Evolutionary conservation across 495 filamentous ascomycete genomes (phyloP).

Genomic region (Trichoderma reesei): DNA sequence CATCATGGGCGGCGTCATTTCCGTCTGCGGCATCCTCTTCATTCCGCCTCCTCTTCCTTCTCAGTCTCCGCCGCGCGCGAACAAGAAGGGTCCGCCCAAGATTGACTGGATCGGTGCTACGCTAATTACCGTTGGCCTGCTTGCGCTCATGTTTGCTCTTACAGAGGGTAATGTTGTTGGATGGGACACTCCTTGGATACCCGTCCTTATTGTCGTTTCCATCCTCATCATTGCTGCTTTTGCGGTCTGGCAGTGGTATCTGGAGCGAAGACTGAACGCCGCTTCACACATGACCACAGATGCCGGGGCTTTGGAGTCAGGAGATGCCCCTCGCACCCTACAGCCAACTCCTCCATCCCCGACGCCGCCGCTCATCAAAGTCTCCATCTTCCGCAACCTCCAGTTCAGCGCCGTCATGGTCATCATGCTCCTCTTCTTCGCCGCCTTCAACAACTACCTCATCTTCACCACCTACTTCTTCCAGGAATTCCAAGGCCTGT

Average conservation of each 20-base stretch:
- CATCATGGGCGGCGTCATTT: conserved; percentile 51
- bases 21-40: conserved; percentile 49
- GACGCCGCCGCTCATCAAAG: conserved; percentile 47
- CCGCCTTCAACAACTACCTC: conserved; percentile 48
- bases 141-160: conserved; percentile 51
- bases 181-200: conserved; percentile 58
- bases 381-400: conserved; percentile 43
- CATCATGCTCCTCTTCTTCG: conserved; percentile 51
- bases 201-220: conserved; percentile 52
- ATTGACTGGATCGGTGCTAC: conserved; percentile 59
- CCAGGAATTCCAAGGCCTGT: conserved; percentile 48
- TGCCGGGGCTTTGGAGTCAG: conserved; percentile 30
- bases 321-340: background rate
- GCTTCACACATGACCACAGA: conserved; percentile 6
- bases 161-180: conserved; percentile 56
- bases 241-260: conserved; percentile 52
- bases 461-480: conserved; percentile 55
- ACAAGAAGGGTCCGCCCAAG: conserved; percentile 19
- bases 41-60: conserved; percentile 48
- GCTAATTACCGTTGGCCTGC: conserved; percentile 52
- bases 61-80: background rate
- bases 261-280: conserved; percentile 26
- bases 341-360: conserved; percentile 7
- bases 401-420: conserved; percentile 49
- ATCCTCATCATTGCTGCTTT: conserved; percentile 49